phyloP scores from a whole-genome alignment of 2,329 filamentous ascomycete genomes.

The Malbranchea zuffiana region DNA sequence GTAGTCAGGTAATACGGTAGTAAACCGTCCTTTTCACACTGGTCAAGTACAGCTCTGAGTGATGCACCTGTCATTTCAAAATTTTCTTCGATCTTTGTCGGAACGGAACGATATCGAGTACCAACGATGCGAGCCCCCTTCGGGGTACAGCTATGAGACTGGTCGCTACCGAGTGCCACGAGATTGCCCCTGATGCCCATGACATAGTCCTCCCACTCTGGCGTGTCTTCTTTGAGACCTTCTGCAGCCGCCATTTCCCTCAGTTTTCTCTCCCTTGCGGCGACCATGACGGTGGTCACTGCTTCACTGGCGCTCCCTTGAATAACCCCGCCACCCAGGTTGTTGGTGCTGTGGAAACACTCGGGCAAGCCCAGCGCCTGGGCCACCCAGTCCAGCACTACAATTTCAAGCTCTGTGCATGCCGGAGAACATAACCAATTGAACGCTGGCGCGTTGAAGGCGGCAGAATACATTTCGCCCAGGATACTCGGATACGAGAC shows the following conservation, averaged over 20 bases:
- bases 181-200: constrained; percentile 57
- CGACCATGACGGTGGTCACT: constrained; percentile 74
- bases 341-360: constrained; percentile 60
- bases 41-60: constrained; percentile 51
- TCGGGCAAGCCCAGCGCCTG: constrained; percentile 61
- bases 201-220: constrained; percentile 58
- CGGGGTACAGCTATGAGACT: constrained; percentile 72
- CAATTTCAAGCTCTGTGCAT: constrained; percentile 84
- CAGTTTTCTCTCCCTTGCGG: constrained; percentile 71
- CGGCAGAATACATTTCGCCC: constrained; percentile 82
- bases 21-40: constrained; percentile 57
- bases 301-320: constrained; percentile 86
- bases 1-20: constrained; percentile 79
- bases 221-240: constrained; percentile 34
- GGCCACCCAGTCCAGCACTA: constrained; percentile 86
- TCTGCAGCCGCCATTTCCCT: constrained; percentile 46
- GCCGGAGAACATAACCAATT: constrained; percentile 95
- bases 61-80: constrained; percentile 59
- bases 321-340: constrained; percentile 76
- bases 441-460: constrained; percentile 83
- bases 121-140: constrained; percentile 82
- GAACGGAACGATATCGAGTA: constrained; percentile 63
- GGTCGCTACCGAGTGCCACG: constrained; percentile 68
- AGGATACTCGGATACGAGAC: constrained; percentile 74
- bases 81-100: constrained; percentile 50